Conservation (phyloP, 1,284 basidiomycete genomes). For the Moesziomyces sp. region DNA sequence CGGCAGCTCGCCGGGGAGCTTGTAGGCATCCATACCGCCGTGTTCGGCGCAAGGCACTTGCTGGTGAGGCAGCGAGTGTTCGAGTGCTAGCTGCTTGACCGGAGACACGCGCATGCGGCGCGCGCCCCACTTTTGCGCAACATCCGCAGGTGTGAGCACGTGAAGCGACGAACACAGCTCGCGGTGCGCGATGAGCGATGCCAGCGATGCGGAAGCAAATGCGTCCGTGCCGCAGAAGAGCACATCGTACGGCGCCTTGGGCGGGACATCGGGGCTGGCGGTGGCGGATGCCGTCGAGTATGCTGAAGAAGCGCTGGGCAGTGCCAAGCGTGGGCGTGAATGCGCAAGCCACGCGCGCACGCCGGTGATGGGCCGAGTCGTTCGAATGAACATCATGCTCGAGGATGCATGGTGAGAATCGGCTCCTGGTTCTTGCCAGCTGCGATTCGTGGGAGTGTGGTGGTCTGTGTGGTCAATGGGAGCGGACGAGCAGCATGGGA, state of each 20-base stretch:
- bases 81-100: conserved; percentile 51
- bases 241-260: conserved; percentile 56
- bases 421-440: too few species aligned
- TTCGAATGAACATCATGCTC: too few species aligned
- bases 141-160: conserved; percentile 75
- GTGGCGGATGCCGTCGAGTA: not conserved
- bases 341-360: too few species aligned
- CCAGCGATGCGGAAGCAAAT: conserved; percentile 45
- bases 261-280: not conserved
- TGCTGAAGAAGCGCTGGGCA: too few species aligned
- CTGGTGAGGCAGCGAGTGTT: conserved; percentile 23
- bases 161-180: conserved; percentile 62
- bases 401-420: too few species aligned
- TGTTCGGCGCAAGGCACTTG: conserved; percentile 18
- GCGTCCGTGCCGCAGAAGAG: conserved; percentile 65
- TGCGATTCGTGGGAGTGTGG: too few species aligned
- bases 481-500: too few species aligned
- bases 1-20: conserved; percentile 7
- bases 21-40: conserved; percentile 31
- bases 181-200: conserved; percentile 19
- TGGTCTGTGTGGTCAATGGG: too few species aligned
- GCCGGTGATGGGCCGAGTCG: too few species aligned
- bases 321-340: too few species aligned
- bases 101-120: conserved; percentile 56
- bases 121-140: conserved; percentile 53